These are phyloP conservation scores for Thermochaetoides thermophila DNA, from an alignment of 495 filamentous ascomycete genomes.

Conservation along the genomic window DNA sequence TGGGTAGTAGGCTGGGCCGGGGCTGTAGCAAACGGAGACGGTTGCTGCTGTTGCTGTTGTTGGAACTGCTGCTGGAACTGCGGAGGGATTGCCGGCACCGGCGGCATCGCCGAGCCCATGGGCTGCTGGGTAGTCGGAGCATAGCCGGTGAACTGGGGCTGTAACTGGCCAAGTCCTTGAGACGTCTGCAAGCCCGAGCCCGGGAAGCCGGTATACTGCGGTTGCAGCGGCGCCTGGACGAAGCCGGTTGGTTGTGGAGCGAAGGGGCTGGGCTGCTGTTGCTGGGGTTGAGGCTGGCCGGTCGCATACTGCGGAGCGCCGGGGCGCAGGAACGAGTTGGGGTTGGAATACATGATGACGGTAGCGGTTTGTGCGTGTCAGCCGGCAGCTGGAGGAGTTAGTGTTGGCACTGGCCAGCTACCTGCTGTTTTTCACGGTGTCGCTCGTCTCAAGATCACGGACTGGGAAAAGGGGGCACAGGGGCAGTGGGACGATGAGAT, in stretches of 20 bases:
- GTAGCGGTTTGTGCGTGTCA: too few species aligned
- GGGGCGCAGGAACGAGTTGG: slow-evolving; percentile 67
- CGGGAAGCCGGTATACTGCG: slow-evolving; percentile 45
- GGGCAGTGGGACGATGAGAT: too few species aligned
- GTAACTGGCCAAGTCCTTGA: slow-evolving; percentile 37
- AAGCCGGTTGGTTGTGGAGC: slow-evolving; percentile 46
- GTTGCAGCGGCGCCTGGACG: slow-evolving; percentile 43
- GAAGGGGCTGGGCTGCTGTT: slow-evolving; percentile 46
- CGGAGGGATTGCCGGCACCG: slow-evolving; percentile 41
- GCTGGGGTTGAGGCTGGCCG: slow-evolving; percentile 33
- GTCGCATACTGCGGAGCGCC: slow-evolving; percentile 48
- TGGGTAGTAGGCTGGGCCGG: slow-evolving; percentile 16
- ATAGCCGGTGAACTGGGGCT: slow-evolving; percentile 43
- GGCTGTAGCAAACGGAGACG: slow-evolving; percentile 21
- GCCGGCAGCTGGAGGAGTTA: too few species aligned
- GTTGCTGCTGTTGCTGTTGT: slow-evolving; percentile 29
- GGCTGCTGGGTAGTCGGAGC: slow-evolving; percentile 30
- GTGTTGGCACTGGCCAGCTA: too few species aligned
- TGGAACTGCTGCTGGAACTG: slow-evolving; percentile 30
- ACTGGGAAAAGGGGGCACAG: too few species aligned
- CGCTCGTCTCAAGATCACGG: too few species aligned
- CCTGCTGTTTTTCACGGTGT: too few species aligned
- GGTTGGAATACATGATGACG: slow-evolving; percentile 67
- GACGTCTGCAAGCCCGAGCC: slow-evolving; percentile 35
- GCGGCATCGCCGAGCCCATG: slow-evolving; percentile 34